Percentiles rank a stretch among this genome's conserved stretches.
phyloP scores from a whole-genome alignment of 2,329 filamentous ascomycete genomes.

The Diaporthe vaccinii region DNA sequence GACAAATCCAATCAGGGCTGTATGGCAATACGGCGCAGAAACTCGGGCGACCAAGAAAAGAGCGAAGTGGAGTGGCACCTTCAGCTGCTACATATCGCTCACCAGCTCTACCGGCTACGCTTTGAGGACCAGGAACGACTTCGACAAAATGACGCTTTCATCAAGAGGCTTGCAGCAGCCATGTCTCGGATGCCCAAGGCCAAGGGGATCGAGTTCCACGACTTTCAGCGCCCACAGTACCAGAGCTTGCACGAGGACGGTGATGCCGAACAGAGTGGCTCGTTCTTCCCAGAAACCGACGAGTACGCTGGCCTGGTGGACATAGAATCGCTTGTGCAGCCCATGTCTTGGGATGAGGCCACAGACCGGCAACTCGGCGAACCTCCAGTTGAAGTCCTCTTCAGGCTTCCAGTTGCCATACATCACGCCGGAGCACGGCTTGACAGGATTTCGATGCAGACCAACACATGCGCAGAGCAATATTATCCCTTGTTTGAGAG shows the following conservation, averaged over 20 bases:
- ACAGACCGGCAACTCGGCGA: constrained; percentile 1
- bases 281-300: background rate
- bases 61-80: background rate
- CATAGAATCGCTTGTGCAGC: constrained; percentile 34
- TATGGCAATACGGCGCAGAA: constrained; percentile 13
- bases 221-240: background rate
- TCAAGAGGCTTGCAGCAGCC: constrained; percentile 26
- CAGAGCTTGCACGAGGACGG: background rate
- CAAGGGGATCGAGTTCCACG: constrained; percentile 30
- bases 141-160: constrained; percentile 8
- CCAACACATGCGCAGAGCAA: constrained; percentile 20
- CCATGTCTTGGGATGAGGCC: constrained; percentile 34
- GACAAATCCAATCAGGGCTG: constrained; percentile 24
- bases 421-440: constrained; percentile 13
- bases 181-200: constrained; percentile 36
- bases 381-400: constrained; percentile 15
- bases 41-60: background rate
- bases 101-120: constrained; percentile 30
- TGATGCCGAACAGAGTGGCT: background rate
- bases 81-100: constrained; percentile 20
- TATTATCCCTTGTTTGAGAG: constrained; percentile 24
- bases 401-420: constrained; percentile 15
- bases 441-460: constrained; percentile 33
- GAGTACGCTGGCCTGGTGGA: constrained; percentile 29
- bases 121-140: constrained; percentile 33